These are phyloP conservation scores for Penicillium brevicompactum DNA, from an alignment of 2,329 filamentous ascomycete genomes.

Conservation along the genomic window DNA sequence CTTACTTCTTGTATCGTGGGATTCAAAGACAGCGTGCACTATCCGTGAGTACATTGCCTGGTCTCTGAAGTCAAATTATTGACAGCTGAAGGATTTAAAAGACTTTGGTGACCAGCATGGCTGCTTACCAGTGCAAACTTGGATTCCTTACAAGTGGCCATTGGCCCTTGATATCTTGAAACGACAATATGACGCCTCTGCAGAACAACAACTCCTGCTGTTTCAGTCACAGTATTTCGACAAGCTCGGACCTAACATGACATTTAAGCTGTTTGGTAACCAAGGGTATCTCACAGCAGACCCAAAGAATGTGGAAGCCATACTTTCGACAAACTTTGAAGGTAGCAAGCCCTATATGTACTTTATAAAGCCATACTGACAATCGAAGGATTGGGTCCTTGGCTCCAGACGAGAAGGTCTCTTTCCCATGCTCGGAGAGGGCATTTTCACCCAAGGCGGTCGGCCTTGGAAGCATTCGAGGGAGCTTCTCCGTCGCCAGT, in stretches of 20 bases:
- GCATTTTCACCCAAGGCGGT: slow-evolving; percentile 1
- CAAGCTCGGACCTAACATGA: background rate
- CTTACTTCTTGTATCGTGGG: too few relatives aligned
- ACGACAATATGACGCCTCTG: background rate
- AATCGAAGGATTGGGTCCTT: background rate
- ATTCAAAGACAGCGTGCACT: background rate
- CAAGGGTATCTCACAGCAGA: background rate
- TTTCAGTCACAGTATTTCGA: background rate
- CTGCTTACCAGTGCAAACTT: background rate
- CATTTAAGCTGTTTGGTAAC: background rate
- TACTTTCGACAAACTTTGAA: background rate
- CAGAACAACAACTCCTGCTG: background rate
- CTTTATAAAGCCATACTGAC: background rate
- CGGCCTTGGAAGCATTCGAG: slow-evolving; percentile 1
- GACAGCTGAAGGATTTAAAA: background rate
- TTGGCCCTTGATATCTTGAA: background rate
- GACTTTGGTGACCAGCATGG: background rate
- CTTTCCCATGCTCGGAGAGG: background rate
- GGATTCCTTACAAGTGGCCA: background rate
- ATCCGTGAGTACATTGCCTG: background rate
- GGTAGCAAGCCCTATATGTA: background rate
- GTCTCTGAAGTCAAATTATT: background rate
- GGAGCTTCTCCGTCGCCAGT: background rate
- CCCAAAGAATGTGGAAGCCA: background rate
- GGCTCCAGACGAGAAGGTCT: slow-evolving; percentile 9